Conservation (phyloP, 2,329 filamentous ascomycete species). For the Epicoccum sorghinum region DNA sequence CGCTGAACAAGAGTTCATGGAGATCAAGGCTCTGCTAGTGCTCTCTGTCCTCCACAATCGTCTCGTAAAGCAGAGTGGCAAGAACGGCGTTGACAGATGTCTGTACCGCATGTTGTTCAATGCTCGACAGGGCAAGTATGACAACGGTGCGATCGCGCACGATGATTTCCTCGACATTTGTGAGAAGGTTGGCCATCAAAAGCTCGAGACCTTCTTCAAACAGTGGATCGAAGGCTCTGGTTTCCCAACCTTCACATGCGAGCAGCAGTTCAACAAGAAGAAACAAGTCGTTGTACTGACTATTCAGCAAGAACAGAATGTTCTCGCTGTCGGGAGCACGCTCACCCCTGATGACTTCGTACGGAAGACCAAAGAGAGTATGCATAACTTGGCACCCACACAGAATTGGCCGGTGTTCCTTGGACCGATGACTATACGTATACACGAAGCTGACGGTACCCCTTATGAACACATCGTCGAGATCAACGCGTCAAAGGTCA, state of each 20-base stretch:
- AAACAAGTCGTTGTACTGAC: slow-evolving; percentile 91
- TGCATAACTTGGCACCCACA: slow-evolving; percentile 70
- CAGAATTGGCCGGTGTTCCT: slow-evolving; percentile 82
- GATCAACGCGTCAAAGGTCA: slow-evolving; percentile 83
- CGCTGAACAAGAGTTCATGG: slow-evolving; percentile 89
- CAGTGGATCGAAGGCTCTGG: slow-evolving; percentile 92
- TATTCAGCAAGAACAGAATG: slow-evolving; percentile 68
- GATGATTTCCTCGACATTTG: slow-evolving; percentile 81
- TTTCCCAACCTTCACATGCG: slow-evolving; percentile 85
- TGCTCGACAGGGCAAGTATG: slow-evolving; percentile 79
- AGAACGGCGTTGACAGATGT: slow-evolving; percentile 81
- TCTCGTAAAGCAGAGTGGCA: slow-evolving; percentile 84
- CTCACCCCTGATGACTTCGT: slow-evolving; percentile 79
- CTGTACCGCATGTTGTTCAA: slow-evolving; percentile 85
- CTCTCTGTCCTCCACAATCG: slow-evolving; percentile 93
- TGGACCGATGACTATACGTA: slow-evolving; percentile 95
- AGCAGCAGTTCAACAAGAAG: slow-evolving; percentile 96
- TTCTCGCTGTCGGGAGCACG: slow-evolving; percentile 33
- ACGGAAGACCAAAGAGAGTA: slow-evolving; percentile 81
- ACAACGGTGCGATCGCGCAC: slow-evolving; percentile 72
- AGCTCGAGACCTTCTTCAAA: slow-evolving; percentile 87
- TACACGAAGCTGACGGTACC: slow-evolving; percentile 97
- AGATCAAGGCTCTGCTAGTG: slow-evolving; percentile 86
- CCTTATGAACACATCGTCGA: slow-evolving; percentile 98
- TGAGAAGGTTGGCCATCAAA: slow-evolving; percentile 86